Conservation (phyloP, 257 asterid species). For the Euphrasia confusa region DNA sequence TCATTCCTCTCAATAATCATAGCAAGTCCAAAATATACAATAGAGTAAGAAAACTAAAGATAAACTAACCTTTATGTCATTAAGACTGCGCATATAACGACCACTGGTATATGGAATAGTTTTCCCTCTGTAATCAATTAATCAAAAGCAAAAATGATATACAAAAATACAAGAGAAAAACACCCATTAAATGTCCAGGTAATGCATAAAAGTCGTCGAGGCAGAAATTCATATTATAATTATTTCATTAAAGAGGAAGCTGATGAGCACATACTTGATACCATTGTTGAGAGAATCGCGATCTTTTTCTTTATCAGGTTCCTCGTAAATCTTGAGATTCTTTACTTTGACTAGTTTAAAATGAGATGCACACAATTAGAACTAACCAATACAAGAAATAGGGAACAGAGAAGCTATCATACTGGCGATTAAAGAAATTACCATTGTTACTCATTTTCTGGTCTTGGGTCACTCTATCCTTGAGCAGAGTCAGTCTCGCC, state of each 20-base stretch:
- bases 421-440: slow-evolving; percentile 26
- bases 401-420: slow-evolving; percentile 5
- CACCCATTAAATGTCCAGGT: background rate
- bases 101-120: slow-evolving; percentile 25
- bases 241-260: background rate
- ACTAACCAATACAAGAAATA: slow-evolving; percentile 9
- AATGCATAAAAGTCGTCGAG: background rate
- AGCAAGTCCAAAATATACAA: slow-evolving; percentile 3
- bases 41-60: slow-evolving; percentile 7
- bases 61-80: slow-evolving; percentile 41
- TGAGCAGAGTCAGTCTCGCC: slow-evolving; percentile 35
- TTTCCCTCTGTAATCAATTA: slow-evolving; percentile 34
- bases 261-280: slow-evolving; percentile 33
- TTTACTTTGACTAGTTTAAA: slow-evolving; percentile 26
- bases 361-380: slow-evolving; percentile 14
- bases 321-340: slow-evolving; percentile 44
- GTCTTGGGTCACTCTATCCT: slow-evolving; percentile 29
- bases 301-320: slow-evolving; percentile 32
- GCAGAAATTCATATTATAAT: background rate
- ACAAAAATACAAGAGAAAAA: background rate
- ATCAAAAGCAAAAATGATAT: background rate
- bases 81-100: slow-evolving; percentile 23
- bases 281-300: slow-evolving; percentile 29
- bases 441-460: slow-evolving; percentile 36
- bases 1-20: slow-evolving; percentile 7